Percentiles rank a stretch among this genome's conserved stretches.
Conservation (phyloP, 164 flowering plant genomes). For the Buxus sempervirens region DNA sequence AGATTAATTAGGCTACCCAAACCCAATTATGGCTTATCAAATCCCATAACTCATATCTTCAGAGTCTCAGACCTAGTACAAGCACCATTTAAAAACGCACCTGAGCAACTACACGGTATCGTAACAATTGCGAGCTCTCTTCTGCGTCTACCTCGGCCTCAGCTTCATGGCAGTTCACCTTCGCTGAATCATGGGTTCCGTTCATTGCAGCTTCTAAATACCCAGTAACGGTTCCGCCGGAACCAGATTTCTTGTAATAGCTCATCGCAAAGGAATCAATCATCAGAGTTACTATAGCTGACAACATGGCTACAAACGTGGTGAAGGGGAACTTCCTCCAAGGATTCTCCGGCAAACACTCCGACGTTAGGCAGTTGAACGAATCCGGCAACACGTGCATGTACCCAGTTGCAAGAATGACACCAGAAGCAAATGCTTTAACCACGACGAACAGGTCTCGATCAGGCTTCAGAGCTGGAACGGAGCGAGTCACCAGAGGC, state of each 20-base stretch:
- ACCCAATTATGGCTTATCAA: too few relatives aligned
- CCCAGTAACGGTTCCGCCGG: neutral
- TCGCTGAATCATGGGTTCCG: neutral
- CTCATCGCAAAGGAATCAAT: conserved; percentile 19
- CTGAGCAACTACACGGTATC: conserved; percentile 18
- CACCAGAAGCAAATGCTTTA: conserved; percentile 21
- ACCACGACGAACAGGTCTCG: conserved; percentile 9
- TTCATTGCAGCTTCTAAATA: too few relatives aligned
- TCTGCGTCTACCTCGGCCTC: neutral
- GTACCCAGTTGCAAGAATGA: conserved; percentile 24
- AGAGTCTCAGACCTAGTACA: too few relatives aligned
- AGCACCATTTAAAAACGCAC: too few relatives aligned
- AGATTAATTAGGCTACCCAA: too few relatives aligned
- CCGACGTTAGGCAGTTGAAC: conserved; percentile 9
- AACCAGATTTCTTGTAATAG: neutral
- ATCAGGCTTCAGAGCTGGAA: conserved; percentile 14
- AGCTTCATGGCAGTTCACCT: neutral
- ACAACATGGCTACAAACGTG: conserved; percentile 20
- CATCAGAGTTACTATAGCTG: conserved; percentile 18
- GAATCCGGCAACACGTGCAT: conserved; percentile 27
- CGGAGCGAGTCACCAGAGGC: conserved; percentile 9
- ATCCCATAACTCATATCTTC: too few relatives aligned
- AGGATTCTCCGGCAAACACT: conserved; percentile 17
- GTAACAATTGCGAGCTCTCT: conserved; percentile 1
- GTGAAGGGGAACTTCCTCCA: conserved; percentile 24